A percentile compares a stretch with the other conserved stretches of the same genome.
These are phyloP conservation scores for Lonicera japonica DNA, from an alignment of 129 eudicot species.

Conservation along the genomic window DNA sequence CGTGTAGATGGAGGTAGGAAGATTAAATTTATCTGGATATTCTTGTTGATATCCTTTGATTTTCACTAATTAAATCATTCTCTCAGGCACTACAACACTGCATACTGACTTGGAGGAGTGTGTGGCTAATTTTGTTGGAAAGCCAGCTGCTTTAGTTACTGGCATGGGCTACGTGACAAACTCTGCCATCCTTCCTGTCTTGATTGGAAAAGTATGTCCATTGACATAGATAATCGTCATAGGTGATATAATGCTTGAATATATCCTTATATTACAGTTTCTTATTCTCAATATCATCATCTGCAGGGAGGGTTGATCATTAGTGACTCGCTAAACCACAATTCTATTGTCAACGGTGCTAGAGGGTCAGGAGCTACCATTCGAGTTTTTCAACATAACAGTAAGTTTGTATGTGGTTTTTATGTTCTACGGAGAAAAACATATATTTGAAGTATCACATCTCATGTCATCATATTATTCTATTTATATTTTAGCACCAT, in stretches of 20 bases:
- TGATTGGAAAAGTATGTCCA: constrained; percentile 75
- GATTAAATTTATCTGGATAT: not conserved
- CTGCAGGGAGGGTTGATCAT: constrained; percentile 86
- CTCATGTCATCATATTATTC: not conserved
- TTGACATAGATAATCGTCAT: not conserved
- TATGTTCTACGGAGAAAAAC: not conserved
- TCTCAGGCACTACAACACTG: constrained; percentile 69
- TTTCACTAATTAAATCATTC: constrained; percentile 11
- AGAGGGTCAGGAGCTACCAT: constrained; percentile 93
- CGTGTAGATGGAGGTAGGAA: constrained; percentile 89
- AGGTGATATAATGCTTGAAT: not conserved
- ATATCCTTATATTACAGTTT: not conserved
- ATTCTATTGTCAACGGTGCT: constrained; percentile 95
- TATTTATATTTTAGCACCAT: constrained; percentile 44
- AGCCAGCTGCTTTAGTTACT: constrained; percentile 78
- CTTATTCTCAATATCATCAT: constrained; percentile 10
- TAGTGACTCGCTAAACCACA: constrained; percentile 94
- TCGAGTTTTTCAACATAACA: constrained; percentile 92
- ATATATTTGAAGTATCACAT: constrained; percentile 3
- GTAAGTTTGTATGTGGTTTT: constrained; percentile 36
- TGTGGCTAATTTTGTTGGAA: constrained; percentile 87
- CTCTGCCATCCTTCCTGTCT: constrained; percentile 87
- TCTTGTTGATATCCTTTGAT: constrained; percentile 9
- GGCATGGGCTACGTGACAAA: constrained; percentile 99
- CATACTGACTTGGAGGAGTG: constrained; percentile 77